Evolutionary conservation across 441 rosid species (phyloP), one percentile per base, ranked within the genome.

Genomic region (Euphorbia corollata): DNA sequence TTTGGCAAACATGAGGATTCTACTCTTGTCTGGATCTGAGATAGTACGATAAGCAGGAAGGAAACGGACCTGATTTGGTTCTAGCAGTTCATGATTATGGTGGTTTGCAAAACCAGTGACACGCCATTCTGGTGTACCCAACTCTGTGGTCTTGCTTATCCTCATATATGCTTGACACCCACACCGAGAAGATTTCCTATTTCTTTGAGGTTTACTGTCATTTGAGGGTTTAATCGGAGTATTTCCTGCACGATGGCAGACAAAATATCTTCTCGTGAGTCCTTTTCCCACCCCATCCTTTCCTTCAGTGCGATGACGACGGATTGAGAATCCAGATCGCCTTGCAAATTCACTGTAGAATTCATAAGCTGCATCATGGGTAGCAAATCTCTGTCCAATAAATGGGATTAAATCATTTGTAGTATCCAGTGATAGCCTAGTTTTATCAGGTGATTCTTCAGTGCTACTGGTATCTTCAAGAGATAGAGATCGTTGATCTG

Each of bases 191-290:
- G 97, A 93, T 73, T 89, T 90, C 68, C 96, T 73, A 66, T 93
- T 93, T 73, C 99, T 83, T 74, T 90, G 98, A 9, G 97, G 92
- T 67, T 93, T 93, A 59, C 74, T 80, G 51, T 89, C 91, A 18
- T 79, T 89, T 47, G 73, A 65, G 20, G 89, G 68, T 74, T 93
- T 93, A 32, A 79, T 73, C 6, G 99, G 99, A 18, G 99, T 93
- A 75, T 90, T 93, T n/a, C 99, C 99, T 70, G 99, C 99, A 18
- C 97, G 91, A 36, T 90, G 99, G 75, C 99, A 93, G 67, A 90
- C 97, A 77, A 90, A 89, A 71, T 93, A 93, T 22, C 99, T 95
- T 73, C 99, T 87, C 0, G 95, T 91, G 30, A 93, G 96, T 68
- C 99, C 99, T 74, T 89, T 90, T 45, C 99, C 99, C 61, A 93